phyloP scores from a whole-genome alignment of 306 rosid species.

The Cucurbita ficifolia region DNA sequence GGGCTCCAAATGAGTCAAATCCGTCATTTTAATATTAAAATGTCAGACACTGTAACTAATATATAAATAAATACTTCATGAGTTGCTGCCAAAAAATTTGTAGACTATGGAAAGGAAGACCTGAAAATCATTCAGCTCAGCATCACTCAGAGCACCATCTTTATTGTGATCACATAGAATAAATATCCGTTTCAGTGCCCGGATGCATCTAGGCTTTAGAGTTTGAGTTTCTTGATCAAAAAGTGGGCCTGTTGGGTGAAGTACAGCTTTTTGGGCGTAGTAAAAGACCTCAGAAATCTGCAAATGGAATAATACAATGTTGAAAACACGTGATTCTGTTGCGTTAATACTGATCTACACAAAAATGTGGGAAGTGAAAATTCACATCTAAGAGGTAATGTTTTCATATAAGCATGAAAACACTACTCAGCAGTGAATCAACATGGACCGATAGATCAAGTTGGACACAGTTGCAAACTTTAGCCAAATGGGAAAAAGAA shows the following conservation, averaged over 20 bases:
- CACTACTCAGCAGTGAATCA: neutral
- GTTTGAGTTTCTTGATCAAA: constrained; percentile 95
- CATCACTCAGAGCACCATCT: constrained; percentile 73
- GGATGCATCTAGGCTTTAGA: constrained; percentile 83
- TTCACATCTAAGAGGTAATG: neutral
- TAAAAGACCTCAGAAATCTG: constrained; percentile 96
- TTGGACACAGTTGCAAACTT: neutral
- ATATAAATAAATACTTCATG: neutral
- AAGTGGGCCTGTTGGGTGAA: constrained; percentile 93
- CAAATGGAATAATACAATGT: constrained; percentile 8
- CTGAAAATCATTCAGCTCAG: constrained; percentile 52
- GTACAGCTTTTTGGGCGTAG: constrained; percentile 97
- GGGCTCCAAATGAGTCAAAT: neutral
- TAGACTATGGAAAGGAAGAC: constrained; percentile 4
- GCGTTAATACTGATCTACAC: neutral
- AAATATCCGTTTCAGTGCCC: constrained; percentile 89
- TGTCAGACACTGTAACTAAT: neutral
- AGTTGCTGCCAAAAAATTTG: neutral
- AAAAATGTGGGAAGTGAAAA: neutral
- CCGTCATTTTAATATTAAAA: neutral
- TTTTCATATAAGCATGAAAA: neutral
- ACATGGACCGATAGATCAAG: neutral
- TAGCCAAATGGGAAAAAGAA: neutral
- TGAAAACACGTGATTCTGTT: neutral
- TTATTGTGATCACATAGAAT: constrained; percentile 86